These are phyloP conservation scores for Colletotrichum sp. DNA, from an alignment of 2,329 filamentous ascomycete species.

Conservation along the genomic window DNA sequence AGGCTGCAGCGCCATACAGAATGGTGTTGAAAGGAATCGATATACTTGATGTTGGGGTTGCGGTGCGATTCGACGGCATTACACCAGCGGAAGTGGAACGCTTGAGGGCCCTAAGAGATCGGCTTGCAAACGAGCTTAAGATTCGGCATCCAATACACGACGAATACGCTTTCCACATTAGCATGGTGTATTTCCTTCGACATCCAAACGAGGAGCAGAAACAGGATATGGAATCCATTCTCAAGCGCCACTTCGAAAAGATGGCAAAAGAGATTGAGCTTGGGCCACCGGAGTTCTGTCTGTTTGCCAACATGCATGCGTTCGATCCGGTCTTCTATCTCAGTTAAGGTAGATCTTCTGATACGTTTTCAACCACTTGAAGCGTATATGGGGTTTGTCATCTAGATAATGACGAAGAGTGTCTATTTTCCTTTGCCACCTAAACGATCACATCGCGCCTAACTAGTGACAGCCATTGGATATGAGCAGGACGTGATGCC, in stretches of 20 bases:
- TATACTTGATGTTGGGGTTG: background rate
- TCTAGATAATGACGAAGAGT: background rate
- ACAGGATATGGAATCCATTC: background rate
- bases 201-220: background rate
- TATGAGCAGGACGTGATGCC: background rate
- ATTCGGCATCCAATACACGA: background rate
- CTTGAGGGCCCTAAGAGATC: background rate
- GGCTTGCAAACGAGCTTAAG: background rate
- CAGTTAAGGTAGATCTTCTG: background rate
- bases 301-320: background rate
- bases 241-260: background rate
- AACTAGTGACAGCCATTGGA: rapidly evolving
- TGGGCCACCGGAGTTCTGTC: background rate
- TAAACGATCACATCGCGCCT: background rate
- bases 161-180: background rate
- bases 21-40: background rate
- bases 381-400: background rate
- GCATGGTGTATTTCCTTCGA: background rate
- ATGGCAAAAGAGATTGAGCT: background rate
- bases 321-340: background rate
- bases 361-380: background rate
- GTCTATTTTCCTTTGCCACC: background rate
- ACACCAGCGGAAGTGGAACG: background rate
- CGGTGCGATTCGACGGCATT: background rate
- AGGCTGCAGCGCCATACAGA: background rate